Base-by-base conservation (phyloP, 345 rosid species). In the Lagerstroemia speciosa region DNA sequence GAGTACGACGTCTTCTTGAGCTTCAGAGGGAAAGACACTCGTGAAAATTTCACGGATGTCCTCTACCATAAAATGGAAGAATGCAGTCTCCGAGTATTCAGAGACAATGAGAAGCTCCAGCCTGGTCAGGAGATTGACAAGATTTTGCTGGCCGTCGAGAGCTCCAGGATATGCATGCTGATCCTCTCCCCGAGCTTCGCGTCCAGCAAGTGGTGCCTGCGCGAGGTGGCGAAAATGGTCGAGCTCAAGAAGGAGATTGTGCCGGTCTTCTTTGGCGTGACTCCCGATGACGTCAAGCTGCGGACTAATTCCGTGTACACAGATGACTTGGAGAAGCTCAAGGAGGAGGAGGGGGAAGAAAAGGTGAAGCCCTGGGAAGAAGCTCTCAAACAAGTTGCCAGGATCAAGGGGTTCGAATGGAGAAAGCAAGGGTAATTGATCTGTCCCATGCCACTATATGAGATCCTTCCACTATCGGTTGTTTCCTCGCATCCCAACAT, bases 141-240 rank as follows among this genome's bases (percentile, higher is more conserved):
- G 11, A 32, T 68, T 8, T 14, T 32, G 3, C 38, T 32, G 24
- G 71, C 33, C 5, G 52, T 53, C n/a, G 16, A n/a, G 19, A 52
- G 11, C 5, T 53, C 71, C 50, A 33, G 14, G 63, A 68, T 68
- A 19, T 68, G 16, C 63, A 50, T 68, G 30, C 71, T 63, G 14
- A 7, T 53, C 71, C 53, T 53, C 43, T 53, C 63, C 19, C 17
- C 1, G 36, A 16, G 7, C 6, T 53, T 27, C 0, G 64, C 48
- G 19, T 50, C 26, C 0, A 68, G 64, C 63, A 10, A 31, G n/a
- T 68, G 71, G 34, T 53, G 64, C 33, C 70, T 67, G 0, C 22
- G 0, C 3, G 48, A 68, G n/a, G 29, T 38, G 1, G 33, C 17
- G 0, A 33, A 36, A 3, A 53, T 68, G 60, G 24, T 52, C 22